Evolutionary conservation across 2,329 filamentous ascomycete genomes (phyloP).

Genomic region (Beauveria sp.): DNA sequence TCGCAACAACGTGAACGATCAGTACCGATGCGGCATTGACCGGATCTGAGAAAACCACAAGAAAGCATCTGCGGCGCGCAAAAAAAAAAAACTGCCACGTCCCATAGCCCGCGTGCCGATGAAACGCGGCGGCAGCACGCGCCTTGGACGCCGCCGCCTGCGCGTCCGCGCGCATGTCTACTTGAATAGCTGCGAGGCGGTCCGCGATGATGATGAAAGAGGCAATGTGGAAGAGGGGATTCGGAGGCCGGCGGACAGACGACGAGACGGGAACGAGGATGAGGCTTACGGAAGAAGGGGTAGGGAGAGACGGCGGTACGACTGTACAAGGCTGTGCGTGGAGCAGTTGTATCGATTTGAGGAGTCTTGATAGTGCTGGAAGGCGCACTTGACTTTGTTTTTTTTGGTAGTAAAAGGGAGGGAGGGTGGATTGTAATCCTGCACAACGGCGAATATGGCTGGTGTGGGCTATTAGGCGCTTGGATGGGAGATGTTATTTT

Average conservation of each 20-base stretch:
- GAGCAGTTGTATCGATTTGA: conserved; percentile 11
- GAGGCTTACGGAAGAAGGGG: background rate
- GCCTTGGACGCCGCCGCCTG: background rate
- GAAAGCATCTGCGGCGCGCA: no score
- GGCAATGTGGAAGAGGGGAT: background rate
- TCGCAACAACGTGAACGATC: no score
- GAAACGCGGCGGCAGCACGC: background rate
- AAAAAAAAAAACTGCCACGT: no score
- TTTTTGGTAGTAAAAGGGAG: no score
- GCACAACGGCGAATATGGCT: no score
- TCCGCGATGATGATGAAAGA: background rate
- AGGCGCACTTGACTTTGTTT: no score
- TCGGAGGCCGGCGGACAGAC: background rate
- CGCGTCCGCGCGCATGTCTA: background rate
- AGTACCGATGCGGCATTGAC: no score
- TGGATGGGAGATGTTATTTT: no score
- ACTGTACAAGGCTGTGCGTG: background rate
- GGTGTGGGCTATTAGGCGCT: no score
- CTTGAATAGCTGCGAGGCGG: background rate
- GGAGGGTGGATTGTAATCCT: no score
- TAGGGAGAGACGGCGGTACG: background rate
- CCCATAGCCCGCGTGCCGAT: background rate
- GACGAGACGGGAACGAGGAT: background rate
- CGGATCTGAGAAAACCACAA: no score
- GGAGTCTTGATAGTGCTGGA: background rate